Base-by-base conservation (phyloP, 441 rosid species). In the Melastoma candidum region DNA sequence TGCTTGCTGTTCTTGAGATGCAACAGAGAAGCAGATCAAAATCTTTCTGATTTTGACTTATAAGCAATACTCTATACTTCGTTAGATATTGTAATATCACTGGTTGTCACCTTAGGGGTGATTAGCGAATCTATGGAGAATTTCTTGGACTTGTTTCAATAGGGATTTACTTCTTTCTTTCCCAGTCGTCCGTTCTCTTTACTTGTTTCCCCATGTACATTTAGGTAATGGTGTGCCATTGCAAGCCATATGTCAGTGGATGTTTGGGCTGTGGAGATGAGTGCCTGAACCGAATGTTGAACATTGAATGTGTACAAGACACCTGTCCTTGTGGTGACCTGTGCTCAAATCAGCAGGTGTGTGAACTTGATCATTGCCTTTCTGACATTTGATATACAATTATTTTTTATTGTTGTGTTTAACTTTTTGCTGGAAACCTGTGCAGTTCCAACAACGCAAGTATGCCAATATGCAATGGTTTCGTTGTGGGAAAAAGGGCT, bases 151-250 rank as follows among this genome's bases (percentile, higher is more conserved):
- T 17, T 17, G 22, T 17, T 17, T 17, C 22, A 17, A 17, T 17
- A 17, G 22, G 22, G 22, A 17, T 17, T 17, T 17, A 17, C 22
- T 17, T 17, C 22, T 17, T 17, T 17, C 22, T 0, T 17, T 17
- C 22, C 22, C 22, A 17, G 22, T 17, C 22, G 1, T 17, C 22
- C 22, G 22, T 17, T 17, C 22, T 17, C 22, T 17, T 17, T 17
- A 2, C 1, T 60, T 1, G 4, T 51, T 6, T 7, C 9, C 0
- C 11, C 29, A 9, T 7, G 46, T 53, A 41, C 25, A 27, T 46
- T 66, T 83, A 93, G 98, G 73, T 93, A 57, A 93, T 93, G 98
- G 92, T 93, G 63, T 93, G 98, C 68, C 82, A 85, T 57, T 92
- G 98, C 77, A 82, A 74, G 71, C 70, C 74, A 61, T 77, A 84